Percentiles rank a stretch among this genome's conserved stretches.
Conservation (phyloP, 1,284 basidiomycete species). For the Trametes polyzona region DNA sequence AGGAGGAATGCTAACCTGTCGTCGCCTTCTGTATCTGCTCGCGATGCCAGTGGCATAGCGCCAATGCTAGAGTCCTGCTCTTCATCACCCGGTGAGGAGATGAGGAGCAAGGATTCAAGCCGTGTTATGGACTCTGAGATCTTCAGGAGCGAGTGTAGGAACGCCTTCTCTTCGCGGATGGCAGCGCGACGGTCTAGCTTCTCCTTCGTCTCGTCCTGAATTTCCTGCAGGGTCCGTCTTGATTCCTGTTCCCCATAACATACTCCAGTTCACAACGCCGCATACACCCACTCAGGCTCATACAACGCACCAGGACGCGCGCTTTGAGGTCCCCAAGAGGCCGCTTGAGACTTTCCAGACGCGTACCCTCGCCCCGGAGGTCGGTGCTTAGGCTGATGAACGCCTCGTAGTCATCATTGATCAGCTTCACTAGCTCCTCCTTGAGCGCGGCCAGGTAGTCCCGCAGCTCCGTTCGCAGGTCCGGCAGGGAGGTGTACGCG, state of each 20-base stretch:
- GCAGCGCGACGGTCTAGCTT: constrained; percentile 76
- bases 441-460: constrained; percentile 85
- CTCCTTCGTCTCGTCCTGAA: constrained; percentile 76
- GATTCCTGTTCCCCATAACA: constrained; percentile 52
- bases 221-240: constrained; percentile 58
- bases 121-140: constrained; percentile 87
- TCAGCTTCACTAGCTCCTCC: constrained; percentile 91
- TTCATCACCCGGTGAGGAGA: constrained; percentile 55
- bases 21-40: constrained; percentile 37
- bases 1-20: constrained; percentile 41
- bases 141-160: constrained; percentile 84
- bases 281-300: neutral
- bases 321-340: constrained; percentile 68
- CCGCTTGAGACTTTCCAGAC: constrained; percentile 66
- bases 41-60: constrained; percentile 34
- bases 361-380: constrained; percentile 78
- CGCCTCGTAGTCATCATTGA: constrained; percentile 97
- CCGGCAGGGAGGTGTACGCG: constrained; percentile 84
- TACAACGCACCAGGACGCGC: constrained; percentile 71
- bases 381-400: constrained; percentile 96
- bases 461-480: constrained; percentile 85
- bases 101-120: constrained; percentile 80
- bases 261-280: neutral
- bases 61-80: constrained; percentile 38
- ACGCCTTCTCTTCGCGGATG: constrained; percentile 83